Percentiles rank a stretch among this genome's conserved stretches.
These are phyloP conservation scores for Hypsizygus marmoreus DNA, from an alignment of 768 basidiomycete genomes.

Conservation along the genomic window DNA sequence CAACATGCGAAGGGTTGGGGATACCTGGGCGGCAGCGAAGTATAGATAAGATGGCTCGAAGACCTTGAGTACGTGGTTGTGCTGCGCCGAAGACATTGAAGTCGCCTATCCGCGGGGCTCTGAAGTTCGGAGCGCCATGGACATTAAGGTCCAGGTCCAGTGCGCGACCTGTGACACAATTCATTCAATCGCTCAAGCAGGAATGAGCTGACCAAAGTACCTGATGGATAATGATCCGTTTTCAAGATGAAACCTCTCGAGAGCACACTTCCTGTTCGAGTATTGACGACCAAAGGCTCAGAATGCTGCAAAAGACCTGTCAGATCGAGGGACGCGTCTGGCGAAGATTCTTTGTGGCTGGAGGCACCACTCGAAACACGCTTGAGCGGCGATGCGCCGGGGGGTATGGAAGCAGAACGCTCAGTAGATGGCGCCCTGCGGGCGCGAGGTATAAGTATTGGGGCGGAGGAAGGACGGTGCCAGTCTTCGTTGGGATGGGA, in stretches of 20 bases:
- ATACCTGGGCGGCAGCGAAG: conserved; percentile 73
- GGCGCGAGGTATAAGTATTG: conserved; percentile 18
- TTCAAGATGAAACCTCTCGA: conserved; percentile 92
- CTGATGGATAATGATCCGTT: conserved; percentile 87
- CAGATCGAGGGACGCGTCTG: conserved; percentile 52
- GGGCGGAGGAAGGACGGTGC: conserved; percentile 15
- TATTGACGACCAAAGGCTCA: conserved; percentile 77
- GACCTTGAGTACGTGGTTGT: conserved; percentile 90
- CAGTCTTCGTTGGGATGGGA: conserved; percentile 7
- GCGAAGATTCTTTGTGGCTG: conserved; percentile 14
- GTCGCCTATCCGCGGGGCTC: conserved; percentile 74
- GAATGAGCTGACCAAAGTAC: conserved; percentile 30
- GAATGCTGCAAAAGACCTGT: conserved; percentile 65
- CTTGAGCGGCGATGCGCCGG: conserved; percentile 7
- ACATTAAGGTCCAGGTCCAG: conserved; percentile 89
- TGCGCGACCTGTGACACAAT: conserved; percentile 77
- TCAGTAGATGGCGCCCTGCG: conserved; percentile 12
- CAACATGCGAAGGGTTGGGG: conserved; percentile 67
- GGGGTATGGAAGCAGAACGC: conserved; percentile 16
- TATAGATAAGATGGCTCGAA: conserved; percentile 86
- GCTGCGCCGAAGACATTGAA: conserved; percentile 95
- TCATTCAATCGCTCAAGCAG: background rate
- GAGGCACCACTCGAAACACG: conserved; percentile 13
- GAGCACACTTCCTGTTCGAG: conserved; percentile 79
- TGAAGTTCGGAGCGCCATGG: conserved; percentile 94